Conservation (phyloP, 2,329 filamentous ascomycete species). For the Xylariales sp. region DNA sequence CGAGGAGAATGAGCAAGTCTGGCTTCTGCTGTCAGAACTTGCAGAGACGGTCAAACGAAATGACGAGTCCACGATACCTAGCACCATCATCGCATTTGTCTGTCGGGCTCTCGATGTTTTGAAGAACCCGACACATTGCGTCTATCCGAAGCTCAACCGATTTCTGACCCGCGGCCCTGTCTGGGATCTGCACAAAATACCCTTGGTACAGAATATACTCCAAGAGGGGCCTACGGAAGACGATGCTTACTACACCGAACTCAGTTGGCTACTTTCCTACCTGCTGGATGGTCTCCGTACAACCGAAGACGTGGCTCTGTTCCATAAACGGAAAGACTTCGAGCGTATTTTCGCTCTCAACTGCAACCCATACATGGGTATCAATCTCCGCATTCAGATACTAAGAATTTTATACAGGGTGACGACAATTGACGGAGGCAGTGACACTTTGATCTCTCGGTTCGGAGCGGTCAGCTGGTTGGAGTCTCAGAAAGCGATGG, state of each 20-base stretch:
- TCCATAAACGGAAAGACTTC: conserved; percentile 39
- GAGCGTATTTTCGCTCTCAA: conserved; percentile 42
- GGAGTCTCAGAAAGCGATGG: conserved; percentile 19
- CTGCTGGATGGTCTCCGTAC: conserved; percentile 25
- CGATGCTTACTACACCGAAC: conserved; percentile 26
- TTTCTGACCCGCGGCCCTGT: conserved; percentile 74
- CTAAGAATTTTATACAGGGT: conserved; percentile 24
- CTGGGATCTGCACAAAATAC: conserved; percentile 70
- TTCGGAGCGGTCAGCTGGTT: conserved; percentile 27
- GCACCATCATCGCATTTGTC: conserved; percentile 72
- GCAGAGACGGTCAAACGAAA: conserved; percentile 62
- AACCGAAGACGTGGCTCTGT: conserved; percentile 23
- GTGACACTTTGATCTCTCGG: conserved; percentile 27
- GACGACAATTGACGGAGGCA: conserved; percentile 24
- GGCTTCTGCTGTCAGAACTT: conserved; percentile 74
- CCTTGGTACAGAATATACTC: conserved; percentile 62
- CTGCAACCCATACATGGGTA: conserved; percentile 23
- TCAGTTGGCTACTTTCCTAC: conserved; percentile 27
- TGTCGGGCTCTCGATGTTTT: conserved; percentile 65
- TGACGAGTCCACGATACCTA: conserved; percentile 47
- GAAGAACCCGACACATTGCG: conserved; percentile 69
- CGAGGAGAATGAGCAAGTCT: conserved; percentile 71
- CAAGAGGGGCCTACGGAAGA: conserved; percentile 41
- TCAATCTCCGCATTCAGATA: conserved; percentile 21
- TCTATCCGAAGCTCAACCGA: conserved; percentile 82